Percentiles rank a stretch among this genome's conserved stretches.
phyloP scores from a whole-genome alignment of 1,284 basidiomycete genomes.

The Boletellus sp. region DNA sequence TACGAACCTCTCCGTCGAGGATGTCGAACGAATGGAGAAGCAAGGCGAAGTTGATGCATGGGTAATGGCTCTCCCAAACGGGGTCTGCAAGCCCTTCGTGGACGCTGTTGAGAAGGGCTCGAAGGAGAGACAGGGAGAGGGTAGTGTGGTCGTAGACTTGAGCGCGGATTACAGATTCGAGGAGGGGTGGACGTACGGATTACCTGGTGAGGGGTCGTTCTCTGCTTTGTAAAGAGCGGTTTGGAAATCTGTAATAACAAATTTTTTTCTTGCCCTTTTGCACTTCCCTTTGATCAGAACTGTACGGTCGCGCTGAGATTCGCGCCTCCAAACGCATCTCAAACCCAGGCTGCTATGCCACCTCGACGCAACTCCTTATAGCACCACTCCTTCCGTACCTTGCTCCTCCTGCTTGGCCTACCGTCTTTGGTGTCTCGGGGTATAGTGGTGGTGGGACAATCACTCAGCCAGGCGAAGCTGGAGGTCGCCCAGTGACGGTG shows the following conservation, averaged over 20 bases:
- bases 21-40: slow-evolving; percentile 86
- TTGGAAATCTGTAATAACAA: slow-evolving; percentile 21
- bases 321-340: slow-evolving; percentile 81
- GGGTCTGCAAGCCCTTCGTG: slow-evolving; percentile 95
- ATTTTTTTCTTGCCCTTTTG: slow-evolving; percentile 24
- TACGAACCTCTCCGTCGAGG: slow-evolving; percentile 72
- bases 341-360: slow-evolving; percentile 97
- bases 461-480: slow-evolving; percentile 49
- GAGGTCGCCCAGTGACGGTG: slow-evolving; percentile 70
- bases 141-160: slow-evolving; percentile 85
- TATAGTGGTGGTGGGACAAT: slow-evolving; percentile 95
- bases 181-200: slow-evolving; percentile 92
- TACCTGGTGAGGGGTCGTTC: slow-evolving; percentile 82
- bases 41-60: slow-evolving; percentile 89
- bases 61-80: slow-evolving; percentile 98
- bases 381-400: slow-evolving; percentile 84
- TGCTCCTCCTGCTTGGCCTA: slow-evolving; percentile 65
- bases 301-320: slow-evolving; percentile 79
- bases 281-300: slow-evolving; percentile 51
- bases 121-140: slow-evolving; percentile 52
- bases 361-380: slow-evolving; percentile 87
- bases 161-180: slow-evolving; percentile 97
- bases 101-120: slow-evolving; percentile 86
- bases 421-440: slow-evolving; percentile 91
- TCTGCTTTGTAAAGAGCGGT: slow-evolving; percentile 20